A percentile compares a stretch with the other conserved stretches of the same genome.
phyloP scores from a whole-genome alignment of 306 rosid genomes.

The Mimosa bimucronata region DNA sequence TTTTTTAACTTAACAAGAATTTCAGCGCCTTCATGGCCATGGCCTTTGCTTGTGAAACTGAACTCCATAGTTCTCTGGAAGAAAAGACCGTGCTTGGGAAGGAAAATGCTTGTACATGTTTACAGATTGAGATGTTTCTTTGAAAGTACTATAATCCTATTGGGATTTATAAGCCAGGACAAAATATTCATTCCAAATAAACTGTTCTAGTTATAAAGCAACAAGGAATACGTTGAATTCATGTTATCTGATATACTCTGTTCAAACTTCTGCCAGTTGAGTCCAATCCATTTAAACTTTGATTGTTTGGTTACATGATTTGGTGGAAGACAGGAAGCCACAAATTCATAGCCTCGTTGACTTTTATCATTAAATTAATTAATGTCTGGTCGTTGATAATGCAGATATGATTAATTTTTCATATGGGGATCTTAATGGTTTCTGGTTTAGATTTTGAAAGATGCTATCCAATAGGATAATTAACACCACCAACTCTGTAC shows the following conservation, averaged over 20 bases:
- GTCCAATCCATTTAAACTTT: neutral
- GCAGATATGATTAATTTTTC: neutral
- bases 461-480: slow-evolving; percentile 11
- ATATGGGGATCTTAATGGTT: neutral
- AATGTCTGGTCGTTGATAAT: neutral
- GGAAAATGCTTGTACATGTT: neutral
- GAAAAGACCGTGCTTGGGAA: neutral
- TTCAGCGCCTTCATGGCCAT: slow-evolving; percentile 20
- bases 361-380: slow-evolving; percentile 9
- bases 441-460: slow-evolving; percentile 13
- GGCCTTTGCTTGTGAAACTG: neutral
- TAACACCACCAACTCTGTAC: slow-evolving; percentile 53
- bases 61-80: neutral
- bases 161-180: too few relatives aligned
- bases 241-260: neutral
- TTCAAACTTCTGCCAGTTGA: neutral
- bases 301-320: neutral
- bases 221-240: neutral
- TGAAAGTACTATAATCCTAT: neutral
- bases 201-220: neutral
- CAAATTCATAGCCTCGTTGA: slow-evolving; percentile 34
- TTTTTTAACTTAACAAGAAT: slow-evolving; percentile 13
- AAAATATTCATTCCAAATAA: neutral
- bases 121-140: neutral
- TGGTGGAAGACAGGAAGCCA: neutral